Conservation (phyloP, 192 early-diverging fungal species). For the Backusella psychrophila region DNA sequence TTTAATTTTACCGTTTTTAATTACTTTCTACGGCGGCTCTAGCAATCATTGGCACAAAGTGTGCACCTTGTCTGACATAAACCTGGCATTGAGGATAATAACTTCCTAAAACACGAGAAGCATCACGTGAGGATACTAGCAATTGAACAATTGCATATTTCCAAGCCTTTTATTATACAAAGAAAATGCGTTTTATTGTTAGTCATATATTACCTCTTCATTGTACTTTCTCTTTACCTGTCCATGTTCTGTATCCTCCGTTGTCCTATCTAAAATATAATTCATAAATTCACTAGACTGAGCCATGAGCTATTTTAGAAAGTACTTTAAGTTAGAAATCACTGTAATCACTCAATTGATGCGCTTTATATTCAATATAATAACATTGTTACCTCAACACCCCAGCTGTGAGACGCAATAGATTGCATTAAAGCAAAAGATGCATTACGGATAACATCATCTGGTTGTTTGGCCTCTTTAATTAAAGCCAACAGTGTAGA, state of each 20-base stretch:
- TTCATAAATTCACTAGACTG: constrained; percentile 30
- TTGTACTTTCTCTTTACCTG: constrained; percentile 22
- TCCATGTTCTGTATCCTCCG: constrained; percentile 26
- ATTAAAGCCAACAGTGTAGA: constrained; percentile 21
- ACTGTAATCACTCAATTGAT: not conserved
- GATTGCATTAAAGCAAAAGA: constrained; percentile 36
- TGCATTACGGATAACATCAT: constrained; percentile 26
- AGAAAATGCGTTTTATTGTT: not conserved
- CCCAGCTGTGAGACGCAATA: constrained; percentile 28
- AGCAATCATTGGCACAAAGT: constrained; percentile 20
- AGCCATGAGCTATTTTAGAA: constrained; percentile 16
- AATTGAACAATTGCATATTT: constrained; percentile 37
- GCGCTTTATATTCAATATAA: not conserved
- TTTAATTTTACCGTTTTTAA: constrained; percentile 11
- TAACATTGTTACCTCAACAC: constrained; percentile 12
- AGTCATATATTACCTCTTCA: not conserved
- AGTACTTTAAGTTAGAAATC: not conserved
- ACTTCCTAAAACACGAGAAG: constrained; percentile 13
- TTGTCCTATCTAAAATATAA: constrained; percentile 39
- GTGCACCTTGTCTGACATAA: constrained; percentile 40
- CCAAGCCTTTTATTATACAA: constrained; percentile 26
- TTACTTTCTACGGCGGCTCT: constrained; percentile 35
- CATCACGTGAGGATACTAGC: constrained; percentile 11
- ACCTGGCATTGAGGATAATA: constrained; percentile 17
- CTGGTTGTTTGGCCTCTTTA: constrained; percentile 18